phyloP scores from a whole-genome alignment of 2,329 filamentous ascomycete species.

The Xylariaceae sp. region DNA sequence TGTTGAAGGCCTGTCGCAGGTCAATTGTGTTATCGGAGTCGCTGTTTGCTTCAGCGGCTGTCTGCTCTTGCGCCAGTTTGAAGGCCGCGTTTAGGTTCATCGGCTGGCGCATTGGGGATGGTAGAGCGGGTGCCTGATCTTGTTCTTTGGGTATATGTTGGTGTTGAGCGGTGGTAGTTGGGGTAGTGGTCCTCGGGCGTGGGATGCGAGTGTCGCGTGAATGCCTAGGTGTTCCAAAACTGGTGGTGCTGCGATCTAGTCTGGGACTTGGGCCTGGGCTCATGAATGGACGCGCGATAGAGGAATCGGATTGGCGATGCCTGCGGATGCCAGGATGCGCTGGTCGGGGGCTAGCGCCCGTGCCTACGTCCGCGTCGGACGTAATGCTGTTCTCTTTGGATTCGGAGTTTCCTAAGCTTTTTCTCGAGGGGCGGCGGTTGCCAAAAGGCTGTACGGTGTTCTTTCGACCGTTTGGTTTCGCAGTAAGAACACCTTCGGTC shows the following conservation, averaged over 20 bases:
- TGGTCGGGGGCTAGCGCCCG: conserved; percentile 18
- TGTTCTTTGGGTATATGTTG: conserved; percentile 6
- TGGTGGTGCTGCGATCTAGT: conserved; percentile 22
- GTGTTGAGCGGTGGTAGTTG: conserved; percentile 3
- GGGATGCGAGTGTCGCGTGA: conserved; percentile 38
- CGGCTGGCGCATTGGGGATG: conserved; percentile 39
- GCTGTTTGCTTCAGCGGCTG: conserved; percentile 29
- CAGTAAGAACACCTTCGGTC: conserved; percentile 28
- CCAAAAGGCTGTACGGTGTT: conserved; percentile 31
- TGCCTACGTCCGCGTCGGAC: conserved; percentile 31
- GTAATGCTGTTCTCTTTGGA: conserved; percentile 33
- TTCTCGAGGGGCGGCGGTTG: conserved; percentile 23
- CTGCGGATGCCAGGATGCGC: conserved; percentile 5
- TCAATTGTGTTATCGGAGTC: conserved; percentile 33
- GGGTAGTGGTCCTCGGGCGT: conserved; percentile 27
- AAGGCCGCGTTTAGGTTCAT: conserved; percentile 38
- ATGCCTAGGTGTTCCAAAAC: conserved; percentile 22
- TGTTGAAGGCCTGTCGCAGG: conserved; percentile 36
- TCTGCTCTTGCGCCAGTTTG: conserved; percentile 35
- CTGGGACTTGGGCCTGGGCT: conserved; percentile 17
- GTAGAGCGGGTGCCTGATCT: background rate
- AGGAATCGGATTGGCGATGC: conserved; percentile 22
- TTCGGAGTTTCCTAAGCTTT: conserved; percentile 23
- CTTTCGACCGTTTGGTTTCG: conserved; percentile 35
- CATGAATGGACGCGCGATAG: conserved; percentile 7